These are phyloP conservation scores for Melianthus villosus DNA, from an alignment of 441 rosid species.

Conservation along the genomic window DNA sequence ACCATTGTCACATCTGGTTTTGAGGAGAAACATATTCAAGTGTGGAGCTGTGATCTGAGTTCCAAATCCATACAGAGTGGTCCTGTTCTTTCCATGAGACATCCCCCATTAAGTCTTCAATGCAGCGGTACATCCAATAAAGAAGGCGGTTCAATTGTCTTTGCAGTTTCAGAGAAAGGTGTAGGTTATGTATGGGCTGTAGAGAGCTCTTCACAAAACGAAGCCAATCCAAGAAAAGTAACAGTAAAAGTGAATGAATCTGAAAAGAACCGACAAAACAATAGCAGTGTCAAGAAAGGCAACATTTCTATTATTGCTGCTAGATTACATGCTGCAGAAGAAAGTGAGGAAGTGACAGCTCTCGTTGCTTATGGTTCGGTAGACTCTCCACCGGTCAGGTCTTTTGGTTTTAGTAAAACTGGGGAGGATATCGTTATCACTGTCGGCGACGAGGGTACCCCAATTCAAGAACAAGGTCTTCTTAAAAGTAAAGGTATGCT, in stretches of 20 bases:
- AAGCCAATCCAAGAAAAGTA: constrained; percentile 21
- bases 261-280: constrained; percentile 10
- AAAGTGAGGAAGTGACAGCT: constrained; percentile 10
- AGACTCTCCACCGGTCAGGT: constrained; percentile 21
- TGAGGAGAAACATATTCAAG: constrained; percentile 21
- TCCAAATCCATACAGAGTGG: constrained; percentile 16
- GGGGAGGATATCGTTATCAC: constrained; percentile 21
- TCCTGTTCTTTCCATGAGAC: constrained; percentile 20
- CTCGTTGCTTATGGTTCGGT: constrained; percentile 20
- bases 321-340: constrained; percentile 14
- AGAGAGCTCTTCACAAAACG: constrained; percentile 12
- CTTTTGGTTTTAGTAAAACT: constrained; percentile 13
- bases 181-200: constrained; percentile 21
- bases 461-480: constrained; percentile 10
- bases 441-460: constrained; percentile 12
- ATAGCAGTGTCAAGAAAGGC: constrained; percentile 17
- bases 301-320: constrained; percentile 17
- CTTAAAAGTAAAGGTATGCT: constrained; percentile 13
- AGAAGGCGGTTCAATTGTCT: constrained; percentile 11
- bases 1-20: constrained; percentile 17
- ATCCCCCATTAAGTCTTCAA: constrained; percentile 16
- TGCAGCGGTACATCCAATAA: constrained; percentile 13
- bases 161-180: constrained; percentile 26
- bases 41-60: constrained; percentile 24
- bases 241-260: constrained; percentile 15